Percentiles rank a stretch among this genome's conserved stretches.
phyloP scores from a whole-genome alignment of 2,329 filamentous ascomycete genomes.

The Cladophialophora bantiana region DNA sequence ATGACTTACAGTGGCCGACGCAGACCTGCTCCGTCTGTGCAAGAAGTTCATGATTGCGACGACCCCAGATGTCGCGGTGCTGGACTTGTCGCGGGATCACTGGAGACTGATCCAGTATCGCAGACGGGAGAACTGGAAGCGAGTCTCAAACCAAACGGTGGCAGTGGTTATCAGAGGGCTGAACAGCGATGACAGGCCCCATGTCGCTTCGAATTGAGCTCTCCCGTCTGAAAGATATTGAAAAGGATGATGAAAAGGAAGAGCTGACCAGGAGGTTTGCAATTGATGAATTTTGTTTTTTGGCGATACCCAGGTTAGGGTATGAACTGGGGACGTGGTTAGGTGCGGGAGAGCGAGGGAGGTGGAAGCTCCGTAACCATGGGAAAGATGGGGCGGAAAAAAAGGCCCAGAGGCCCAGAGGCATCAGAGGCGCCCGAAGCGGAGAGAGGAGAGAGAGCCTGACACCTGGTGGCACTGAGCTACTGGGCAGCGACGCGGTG shows the following conservation, averaged over 20 bases:
- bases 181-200: slow-evolving; percentile 23
- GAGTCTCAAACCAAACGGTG: slow-evolving; percentile 3
- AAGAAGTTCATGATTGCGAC: slow-evolving; percentile 40
- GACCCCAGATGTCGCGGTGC: neutral
- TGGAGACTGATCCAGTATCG: neutral
- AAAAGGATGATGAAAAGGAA: slow-evolving; percentile 6
- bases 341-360: slow-evolving; percentile 8
- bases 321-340: slow-evolving; percentile 9
- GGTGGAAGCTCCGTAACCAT: slow-evolving; percentile 6
- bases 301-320: slow-evolving; percentile 1
- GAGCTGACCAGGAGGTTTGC: slow-evolving; percentile 8
- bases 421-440: neutral
- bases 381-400: slow-evolving; percentile 1
- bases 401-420: neutral
- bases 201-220: slow-evolving; percentile 23
- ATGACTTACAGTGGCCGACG: slow-evolving; percentile 40
- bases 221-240: neutral
- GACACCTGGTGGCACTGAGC: neutral
- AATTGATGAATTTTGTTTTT: slow-evolving; percentile 5
- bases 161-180: slow-evolving; percentile 25
- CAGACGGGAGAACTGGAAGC: slow-evolving; percentile 14
- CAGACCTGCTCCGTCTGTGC: slow-evolving; percentile 47
- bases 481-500: neutral
- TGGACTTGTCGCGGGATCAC: slow-evolving; percentile 12
- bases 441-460: too few relatives aligned